These are phyloP conservation scores for Nakaseomyces glabratus DNA, from an alignment of 1,139 yeast species.

Conservation along the genomic window DNA sequence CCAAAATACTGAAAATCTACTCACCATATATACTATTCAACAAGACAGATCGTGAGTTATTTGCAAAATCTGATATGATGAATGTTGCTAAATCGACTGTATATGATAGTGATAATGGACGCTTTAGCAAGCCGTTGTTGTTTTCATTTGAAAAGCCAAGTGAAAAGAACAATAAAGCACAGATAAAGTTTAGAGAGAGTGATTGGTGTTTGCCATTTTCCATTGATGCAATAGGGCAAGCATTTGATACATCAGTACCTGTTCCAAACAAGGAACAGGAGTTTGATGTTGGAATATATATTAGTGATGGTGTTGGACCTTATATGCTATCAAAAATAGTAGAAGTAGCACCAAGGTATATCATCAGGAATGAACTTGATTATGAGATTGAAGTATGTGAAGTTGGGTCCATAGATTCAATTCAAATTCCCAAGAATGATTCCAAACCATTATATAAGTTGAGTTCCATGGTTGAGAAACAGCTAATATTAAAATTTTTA, in stretches of 20 bases:
- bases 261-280: conserved; percentile 54
- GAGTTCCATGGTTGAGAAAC: conserved; percentile 35
- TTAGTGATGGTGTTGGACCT: conserved; percentile 82
- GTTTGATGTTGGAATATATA: conserved; percentile 63
- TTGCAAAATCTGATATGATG: conserved; percentile 51
- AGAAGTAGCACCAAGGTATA: conserved; percentile 73
- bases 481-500: conserved; percentile 48
- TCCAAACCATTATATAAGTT: conserved; percentile 52
- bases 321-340: conserved; percentile 72
- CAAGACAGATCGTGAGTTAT: conserved; percentile 62
- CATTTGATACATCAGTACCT: conserved; percentile 55
- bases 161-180: conserved; percentile 59
- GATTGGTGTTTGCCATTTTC: conserved; percentile 70
- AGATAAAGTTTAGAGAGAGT: conserved; percentile 61
- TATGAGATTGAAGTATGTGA: conserved; percentile 54
- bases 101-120: conserved; percentile 20
- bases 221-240: conserved; percentile 85
- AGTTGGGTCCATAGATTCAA: conserved; percentile 48
- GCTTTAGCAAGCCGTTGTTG: conserved; percentile 54
- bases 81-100: conserved; percentile 40
- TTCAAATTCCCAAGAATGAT: conserved; percentile 40
- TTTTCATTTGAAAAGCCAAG: conserved; percentile 66
- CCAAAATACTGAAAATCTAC: conserved; percentile 60
- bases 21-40: conserved; percentile 81
- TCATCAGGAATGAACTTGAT: conserved; percentile 54